Evolutionary conservation across 2,329 filamentous ascomycete genomes (phyloP).

Genomic region (Teratosphaeria nubilosa): DNA sequence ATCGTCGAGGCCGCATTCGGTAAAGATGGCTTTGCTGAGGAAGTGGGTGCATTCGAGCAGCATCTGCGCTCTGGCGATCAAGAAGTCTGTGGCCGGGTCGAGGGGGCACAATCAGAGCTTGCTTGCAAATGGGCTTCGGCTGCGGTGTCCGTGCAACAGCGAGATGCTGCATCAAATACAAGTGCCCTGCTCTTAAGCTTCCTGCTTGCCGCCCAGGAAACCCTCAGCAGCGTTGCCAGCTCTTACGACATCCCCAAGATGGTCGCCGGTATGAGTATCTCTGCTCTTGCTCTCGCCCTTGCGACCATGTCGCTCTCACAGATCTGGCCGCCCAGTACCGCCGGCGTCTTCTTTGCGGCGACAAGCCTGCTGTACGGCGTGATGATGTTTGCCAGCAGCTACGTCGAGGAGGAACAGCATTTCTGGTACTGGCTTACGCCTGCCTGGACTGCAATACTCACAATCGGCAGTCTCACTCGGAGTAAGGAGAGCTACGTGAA

Average conservation of each 20-base stretch:
- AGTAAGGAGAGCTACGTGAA: neutral
- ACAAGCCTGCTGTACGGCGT: conserved; percentile 49
- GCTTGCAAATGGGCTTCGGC: conserved; percentile 15
- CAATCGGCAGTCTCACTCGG: neutral
- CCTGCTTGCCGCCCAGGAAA: conserved; percentile 59
- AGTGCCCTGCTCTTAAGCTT: conserved; percentile 37
- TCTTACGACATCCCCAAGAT: conserved; percentile 72
- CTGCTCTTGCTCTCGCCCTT: conserved; percentile 32
- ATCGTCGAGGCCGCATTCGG: conserved; percentile 66
- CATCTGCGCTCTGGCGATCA: neutral
- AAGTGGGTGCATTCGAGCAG: neutral
- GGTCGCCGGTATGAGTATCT: conserved; percentile 34
- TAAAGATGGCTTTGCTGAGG: conserved; percentile 9
- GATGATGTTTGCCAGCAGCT: conserved; percentile 98
- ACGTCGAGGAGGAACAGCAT: conserved; percentile 95
- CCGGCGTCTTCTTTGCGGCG: conserved; percentile 31
- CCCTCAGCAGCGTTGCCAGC: conserved; percentile 83
- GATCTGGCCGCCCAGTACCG: conserved; percentile 32
- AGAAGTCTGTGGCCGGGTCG: neutral
- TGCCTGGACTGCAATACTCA: conserved; percentile 48
- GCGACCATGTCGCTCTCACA: conserved; percentile 24
- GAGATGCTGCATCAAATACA: neutral
- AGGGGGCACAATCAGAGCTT: conserved; percentile 5
- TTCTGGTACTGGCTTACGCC: conserved; percentile 93
- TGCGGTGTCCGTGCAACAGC: conserved; percentile 7